A percentile compares a stretch with the other conserved stretches of the same genome.
Conservation (phyloP, 495 filamentous ascomycete species). For the Talaromyces proteolyticus region DNA sequence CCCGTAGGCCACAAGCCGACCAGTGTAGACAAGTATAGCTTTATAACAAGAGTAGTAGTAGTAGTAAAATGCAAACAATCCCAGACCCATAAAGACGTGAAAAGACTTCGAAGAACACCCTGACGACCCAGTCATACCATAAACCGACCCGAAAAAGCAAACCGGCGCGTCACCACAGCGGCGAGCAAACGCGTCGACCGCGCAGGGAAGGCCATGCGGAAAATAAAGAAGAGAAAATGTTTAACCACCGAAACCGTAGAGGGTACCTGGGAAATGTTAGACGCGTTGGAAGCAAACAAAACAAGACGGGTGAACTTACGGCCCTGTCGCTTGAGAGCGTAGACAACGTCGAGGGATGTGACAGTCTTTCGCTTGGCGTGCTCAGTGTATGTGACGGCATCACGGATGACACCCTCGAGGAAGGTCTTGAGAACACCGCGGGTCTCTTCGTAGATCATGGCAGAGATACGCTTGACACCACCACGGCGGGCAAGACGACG, state of each 20-base stretch:
- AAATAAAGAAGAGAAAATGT: slow-evolving; percentile 28
- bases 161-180: slow-evolving; percentile 27
- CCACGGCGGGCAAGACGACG: slow-evolving; percentile 99
- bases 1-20: slow-evolving; percentile 8
- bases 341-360: slow-evolving; percentile 95
- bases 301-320: slow-evolving; percentile 45
- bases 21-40: slow-evolving; percentile 8
- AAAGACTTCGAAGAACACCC: slow-evolving; percentile 36
- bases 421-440: slow-evolving; percentile 99
- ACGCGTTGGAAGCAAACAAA: slow-evolving; percentile 14
- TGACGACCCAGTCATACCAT: slow-evolving; percentile 48
- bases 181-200: slow-evolving; percentile 30
- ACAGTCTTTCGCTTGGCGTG: slow-evolving; percentile 99
- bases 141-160: slow-evolving; percentile 40
- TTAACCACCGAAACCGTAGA: slow-evolving; percentile 99
- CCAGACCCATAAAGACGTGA: slow-evolving; percentile 43
- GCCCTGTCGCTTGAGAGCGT: slow-evolving; percentile 94
- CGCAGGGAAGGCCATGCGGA: slow-evolving; percentile 26
- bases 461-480: slow-evolving; percentile 99
- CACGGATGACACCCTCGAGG: slow-evolving; percentile 99
- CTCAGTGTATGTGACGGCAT: slow-evolving; percentile 98
- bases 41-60: slow-evolving; percentile 1
- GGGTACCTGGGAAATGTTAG: slow-evolving; percentile 50
- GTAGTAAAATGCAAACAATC: slow-evolving; percentile 26
- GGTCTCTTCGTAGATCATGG: slow-evolving; percentile 99